A percentile compares a stretch with the other conserved stretches of the same genome.
These are phyloP conservation scores for Lomentospora prolificans DNA, from an alignment of 2,329 filamentous ascomycete species.

Conservation along the genomic window DNA sequence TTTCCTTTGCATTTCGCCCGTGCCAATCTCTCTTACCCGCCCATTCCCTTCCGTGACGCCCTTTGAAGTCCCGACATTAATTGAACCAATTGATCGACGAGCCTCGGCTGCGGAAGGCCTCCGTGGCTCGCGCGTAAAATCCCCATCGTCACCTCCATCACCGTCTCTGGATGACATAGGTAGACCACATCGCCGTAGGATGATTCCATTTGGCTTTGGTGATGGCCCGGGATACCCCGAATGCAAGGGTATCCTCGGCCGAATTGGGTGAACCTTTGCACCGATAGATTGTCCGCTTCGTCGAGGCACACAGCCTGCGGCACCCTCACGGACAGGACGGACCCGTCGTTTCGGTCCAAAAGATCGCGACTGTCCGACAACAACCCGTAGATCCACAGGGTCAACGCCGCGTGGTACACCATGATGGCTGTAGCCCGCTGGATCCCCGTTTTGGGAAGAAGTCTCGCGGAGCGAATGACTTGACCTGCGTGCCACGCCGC, in stretches of 20 bases:
- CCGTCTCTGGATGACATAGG: conserved; percentile 19
- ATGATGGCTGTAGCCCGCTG: conserved; percentile 59
- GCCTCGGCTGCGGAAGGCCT: conserved; percentile 2
- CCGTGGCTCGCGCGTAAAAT: conserved; percentile 8
- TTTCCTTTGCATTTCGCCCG: no score
- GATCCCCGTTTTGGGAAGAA: conserved; percentile 41
- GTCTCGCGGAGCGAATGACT: conserved; percentile 49
- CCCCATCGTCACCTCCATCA: conserved; percentile 17
- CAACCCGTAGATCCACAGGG: conserved; percentile 61
- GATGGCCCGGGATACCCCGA: conserved; percentile 14
- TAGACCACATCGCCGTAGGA: background rate
- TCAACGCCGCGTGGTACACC: conserved; percentile 58
- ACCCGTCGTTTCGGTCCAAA: conserved; percentile 29
- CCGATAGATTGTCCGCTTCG: conserved; percentile 25
- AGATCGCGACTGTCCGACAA: conserved; percentile 17
- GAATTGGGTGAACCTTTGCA: conserved; percentile 20
- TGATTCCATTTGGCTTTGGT: conserved; percentile 16
- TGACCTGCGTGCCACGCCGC: conserved; percentile 62
- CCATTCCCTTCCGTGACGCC: conserved; percentile 1
- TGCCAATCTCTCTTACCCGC: background rate
- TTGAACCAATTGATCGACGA: conserved; percentile 11
- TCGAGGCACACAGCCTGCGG: conserved; percentile 19
- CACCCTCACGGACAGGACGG: conserved; percentile 25
- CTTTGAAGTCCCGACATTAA: conserved; percentile 10
- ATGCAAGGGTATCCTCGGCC: conserved; percentile 13